phyloP scores from a whole-genome alignment of 805 yeast species.

The Nakazawaea ernobii region DNA sequence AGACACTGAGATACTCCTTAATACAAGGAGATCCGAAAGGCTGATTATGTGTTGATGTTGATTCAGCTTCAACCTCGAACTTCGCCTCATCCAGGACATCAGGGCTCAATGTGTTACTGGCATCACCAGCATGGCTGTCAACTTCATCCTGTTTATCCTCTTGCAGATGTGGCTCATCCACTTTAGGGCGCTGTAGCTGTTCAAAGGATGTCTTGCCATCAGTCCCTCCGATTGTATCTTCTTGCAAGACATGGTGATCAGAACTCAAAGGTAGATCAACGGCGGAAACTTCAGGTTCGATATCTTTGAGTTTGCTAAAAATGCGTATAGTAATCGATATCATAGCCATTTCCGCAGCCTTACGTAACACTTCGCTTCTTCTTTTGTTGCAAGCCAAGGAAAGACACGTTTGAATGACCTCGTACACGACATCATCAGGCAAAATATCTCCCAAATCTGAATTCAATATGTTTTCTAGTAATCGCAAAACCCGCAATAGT shows the following conservation, averaged over 20 bases:
- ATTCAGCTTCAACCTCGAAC: not conserved
- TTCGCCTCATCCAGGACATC: not conserved
- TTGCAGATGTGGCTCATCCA: constrained; percentile 1
- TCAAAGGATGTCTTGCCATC: constrained; percentile 10
- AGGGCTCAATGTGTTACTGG: not conserved
- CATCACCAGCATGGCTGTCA: constrained; percentile 7
- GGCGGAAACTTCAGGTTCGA: constrained; percentile 36
- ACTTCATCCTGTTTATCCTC: constrained; percentile 1
- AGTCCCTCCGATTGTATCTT: constrained; percentile 53
- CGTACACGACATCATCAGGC: constrained; percentile 78
- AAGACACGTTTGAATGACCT: constrained; percentile 85
- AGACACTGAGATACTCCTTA: constrained; percentile 67
- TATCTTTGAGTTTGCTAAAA: constrained; percentile 51
- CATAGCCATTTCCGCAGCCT: constrained; percentile 84
- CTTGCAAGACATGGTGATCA: constrained; percentile 36
- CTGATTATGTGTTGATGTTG: constrained; percentile 14
- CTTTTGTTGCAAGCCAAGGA: constrained; percentile 89
- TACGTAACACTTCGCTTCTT: constrained; percentile 82
- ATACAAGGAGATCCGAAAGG: constrained; percentile 73
- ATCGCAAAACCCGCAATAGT: constrained; percentile 69
- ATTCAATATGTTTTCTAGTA: constrained; percentile 61
- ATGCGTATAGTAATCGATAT: constrained; percentile 61
- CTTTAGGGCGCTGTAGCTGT: not conserved
- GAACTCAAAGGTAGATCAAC: constrained; percentile 24
- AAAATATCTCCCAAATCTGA: constrained; percentile 62